phyloP scores from a whole-genome alignment of 495 filamentous ascomycete species.

The Hypoxylon subgilvum region DNA sequence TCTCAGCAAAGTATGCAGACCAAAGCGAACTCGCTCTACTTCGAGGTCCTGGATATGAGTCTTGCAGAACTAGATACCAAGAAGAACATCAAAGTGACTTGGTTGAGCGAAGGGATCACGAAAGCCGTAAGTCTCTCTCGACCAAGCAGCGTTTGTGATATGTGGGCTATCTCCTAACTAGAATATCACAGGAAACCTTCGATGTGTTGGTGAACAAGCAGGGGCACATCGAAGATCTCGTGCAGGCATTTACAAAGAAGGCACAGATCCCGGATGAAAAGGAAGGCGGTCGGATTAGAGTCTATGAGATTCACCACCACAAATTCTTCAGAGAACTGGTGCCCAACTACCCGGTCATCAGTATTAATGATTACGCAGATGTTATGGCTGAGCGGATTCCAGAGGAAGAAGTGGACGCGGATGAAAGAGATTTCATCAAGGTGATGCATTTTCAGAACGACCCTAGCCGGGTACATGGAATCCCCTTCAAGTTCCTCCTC shows the following conservation, averaged over 20 bases:
- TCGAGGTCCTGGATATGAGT: conserved; percentile 91
- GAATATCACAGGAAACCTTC: conserved; percentile 63
- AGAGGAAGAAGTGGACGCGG: conserved; percentile 72
- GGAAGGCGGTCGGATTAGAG: conserved; percentile 65
- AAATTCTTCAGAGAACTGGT: conserved; percentile 80
- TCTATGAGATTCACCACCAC: conserved; percentile 78
- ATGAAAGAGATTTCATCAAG: conserved; percentile 68
- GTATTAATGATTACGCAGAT: conserved; percentile 83
- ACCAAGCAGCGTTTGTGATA: neutral
- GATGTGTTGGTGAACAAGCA: conserved; percentile 86
- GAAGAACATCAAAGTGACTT: conserved; percentile 79
- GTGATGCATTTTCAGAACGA: conserved; percentile 94
- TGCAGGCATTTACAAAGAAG: conserved; percentile 77
- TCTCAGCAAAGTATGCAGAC: conserved; percentile 65
- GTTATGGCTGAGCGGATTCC: conserved; percentile 81
- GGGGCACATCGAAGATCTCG: conserved; percentile 76
- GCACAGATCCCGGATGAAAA: conserved; percentile 75
- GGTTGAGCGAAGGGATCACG: conserved; percentile 84
- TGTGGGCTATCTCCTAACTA: conserved; percentile 36
- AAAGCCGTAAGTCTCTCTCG: conserved; percentile 71
- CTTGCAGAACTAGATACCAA: conserved; percentile 91
- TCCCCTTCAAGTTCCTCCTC: conserved; percentile 89
- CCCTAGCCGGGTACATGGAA: conserved; percentile 71
- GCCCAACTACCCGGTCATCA: conserved; percentile 66
- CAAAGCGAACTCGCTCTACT: conserved; percentile 77